Conservation (phyloP, 2,329 filamentous ascomycete species). For the Penicillium hordei region DNA sequence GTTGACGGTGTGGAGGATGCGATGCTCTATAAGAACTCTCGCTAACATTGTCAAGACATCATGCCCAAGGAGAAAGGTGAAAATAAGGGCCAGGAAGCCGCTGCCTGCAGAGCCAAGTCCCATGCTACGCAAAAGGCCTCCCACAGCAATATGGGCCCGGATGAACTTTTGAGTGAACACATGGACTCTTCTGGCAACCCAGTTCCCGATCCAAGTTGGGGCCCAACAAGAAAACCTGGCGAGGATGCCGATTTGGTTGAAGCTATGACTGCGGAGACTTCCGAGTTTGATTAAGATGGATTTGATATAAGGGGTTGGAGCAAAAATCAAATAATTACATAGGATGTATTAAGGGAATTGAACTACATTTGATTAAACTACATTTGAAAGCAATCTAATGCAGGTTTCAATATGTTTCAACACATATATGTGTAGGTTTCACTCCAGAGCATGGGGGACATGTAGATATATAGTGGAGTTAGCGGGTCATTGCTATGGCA, state of each 20-base stretch:
- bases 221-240: conserved; percentile 16
- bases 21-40: not conserved
- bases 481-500: not conserved
- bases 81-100: not conserved
- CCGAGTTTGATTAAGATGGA: conserved; percentile 27
- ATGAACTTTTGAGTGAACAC: conserved; percentile 31
- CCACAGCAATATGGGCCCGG: conserved; percentile 25
- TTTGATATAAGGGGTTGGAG: not conserved
- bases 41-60: not conserved
- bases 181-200: conserved; percentile 36
- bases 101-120: not conserved
- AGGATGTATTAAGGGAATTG: not conserved
- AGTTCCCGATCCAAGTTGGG: conserved; percentile 30
- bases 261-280: conserved; percentile 32
- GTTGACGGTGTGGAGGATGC: not conserved
- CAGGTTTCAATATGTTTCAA: not conserved
- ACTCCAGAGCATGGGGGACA: not conserved
- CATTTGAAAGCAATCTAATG: not conserved
- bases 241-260: conserved; percentile 30
- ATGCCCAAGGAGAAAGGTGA: not conserved
- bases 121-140: conserved; percentile 7
- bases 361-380: not conserved
- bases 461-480: not conserved
- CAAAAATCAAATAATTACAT: not conserved
- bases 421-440: not conserved